These are phyloP conservation scores for Cryptococcus sp. DNA, from an alignment of 1,284 basidiomycete species.

Conservation along the genomic window DNA sequence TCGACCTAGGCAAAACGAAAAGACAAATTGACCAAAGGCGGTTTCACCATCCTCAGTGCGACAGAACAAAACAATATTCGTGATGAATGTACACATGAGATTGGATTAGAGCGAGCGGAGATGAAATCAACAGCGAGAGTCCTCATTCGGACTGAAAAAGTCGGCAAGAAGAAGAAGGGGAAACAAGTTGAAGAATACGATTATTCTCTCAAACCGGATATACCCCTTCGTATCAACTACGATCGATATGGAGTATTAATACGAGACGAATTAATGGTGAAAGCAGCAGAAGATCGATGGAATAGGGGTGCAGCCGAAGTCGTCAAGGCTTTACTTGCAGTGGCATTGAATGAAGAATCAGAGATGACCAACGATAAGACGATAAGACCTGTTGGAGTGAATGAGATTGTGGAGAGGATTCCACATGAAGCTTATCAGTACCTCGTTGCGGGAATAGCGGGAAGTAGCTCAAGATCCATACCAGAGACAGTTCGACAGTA, in stretches of 20 bases:
- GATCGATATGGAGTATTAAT: constrained; percentile 84
- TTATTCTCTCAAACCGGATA: constrained; percentile 23
- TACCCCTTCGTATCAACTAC: constrained; percentile 60
- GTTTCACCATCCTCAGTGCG: constrained; percentile 42
- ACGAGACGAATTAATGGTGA: constrained; percentile 75
- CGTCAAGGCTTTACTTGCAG: constrained; percentile 64
- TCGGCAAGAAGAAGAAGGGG: constrained; percentile 26
- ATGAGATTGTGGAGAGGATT: constrained; percentile 28
- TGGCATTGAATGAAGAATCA: constrained; percentile 62
- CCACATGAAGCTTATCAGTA: constrained; percentile 18
- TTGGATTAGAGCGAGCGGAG: constrained; percentile 39
- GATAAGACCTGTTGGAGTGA: constrained; percentile 21
- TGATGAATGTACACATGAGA: constrained; percentile 26
- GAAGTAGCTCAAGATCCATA: constrained; percentile 14
- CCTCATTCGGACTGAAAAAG: constrained; percentile 12
- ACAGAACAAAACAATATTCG: constrained; percentile 41
- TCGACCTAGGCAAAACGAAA: constrained; percentile 19
- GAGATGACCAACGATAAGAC: constrained; percentile 48
- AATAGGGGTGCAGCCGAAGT: constrained; percentile 69
- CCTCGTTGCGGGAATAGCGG: constrained; percentile 29
- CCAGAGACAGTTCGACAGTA: constrained; percentile 34
- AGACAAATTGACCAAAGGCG: constrained; percentile 15
- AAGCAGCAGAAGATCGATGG: constrained; percentile 69
- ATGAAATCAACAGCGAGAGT: constrained; percentile 29
- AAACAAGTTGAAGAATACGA: constrained; percentile 22